A percentile compares a stretch with the other conserved stretches of the same genome.
Conservation (phyloP, 768 basidiomycete species). For the Leucocoprinus birnbaumii region DNA sequence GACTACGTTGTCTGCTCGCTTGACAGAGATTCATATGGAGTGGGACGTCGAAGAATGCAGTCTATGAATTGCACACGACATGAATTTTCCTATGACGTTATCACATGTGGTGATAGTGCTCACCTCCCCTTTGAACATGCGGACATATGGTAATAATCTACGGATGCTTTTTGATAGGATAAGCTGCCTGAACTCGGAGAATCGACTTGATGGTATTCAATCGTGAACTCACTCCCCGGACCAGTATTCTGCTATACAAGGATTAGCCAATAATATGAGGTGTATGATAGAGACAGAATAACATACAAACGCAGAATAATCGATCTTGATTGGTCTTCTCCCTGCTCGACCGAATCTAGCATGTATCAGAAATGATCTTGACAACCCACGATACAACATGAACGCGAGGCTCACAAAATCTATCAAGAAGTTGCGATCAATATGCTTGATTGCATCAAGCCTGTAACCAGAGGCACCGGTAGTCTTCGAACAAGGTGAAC, state of each 20-base stretch:
- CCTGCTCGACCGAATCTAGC: slow-evolving; percentile 53
- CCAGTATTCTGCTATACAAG: slow-evolving; percentile 78
- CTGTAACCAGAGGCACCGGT: slow-evolving; percentile 75
- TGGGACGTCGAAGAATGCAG: slow-evolving; percentile 89
- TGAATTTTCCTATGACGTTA: neutral
- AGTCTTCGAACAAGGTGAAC: slow-evolving; percentile 46
- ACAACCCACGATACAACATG: neutral
- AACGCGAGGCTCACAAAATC: slow-evolving; percentile 52
- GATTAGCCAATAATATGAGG: neutral
- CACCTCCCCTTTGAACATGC: slow-evolving; percentile 65
- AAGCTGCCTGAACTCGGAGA: too few species aligned
- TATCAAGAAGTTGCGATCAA: slow-evolving; percentile 66
- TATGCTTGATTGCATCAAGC: slow-evolving; percentile 91
- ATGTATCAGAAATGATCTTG: neutral
- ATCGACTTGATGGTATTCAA: slow-evolving; percentile 7
- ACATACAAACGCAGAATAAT: slow-evolving; percentile 58
- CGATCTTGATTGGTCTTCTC: slow-evolving; percentile 35
- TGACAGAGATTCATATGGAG: slow-evolving; percentile 80
- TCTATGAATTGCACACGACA: slow-evolving; percentile 35
- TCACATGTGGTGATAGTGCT: slow-evolving; percentile 11
- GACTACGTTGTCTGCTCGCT: slow-evolving; percentile 65
- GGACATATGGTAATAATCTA: slow-evolving; percentile 53
- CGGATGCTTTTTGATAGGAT: slow-evolving; percentile 24
- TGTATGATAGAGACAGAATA: neutral
- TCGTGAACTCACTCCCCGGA: slow-evolving; percentile 66